Conservation (phyloP, 1,284 basidiomycete genomes). For the Ustilago tritici region DNA sequence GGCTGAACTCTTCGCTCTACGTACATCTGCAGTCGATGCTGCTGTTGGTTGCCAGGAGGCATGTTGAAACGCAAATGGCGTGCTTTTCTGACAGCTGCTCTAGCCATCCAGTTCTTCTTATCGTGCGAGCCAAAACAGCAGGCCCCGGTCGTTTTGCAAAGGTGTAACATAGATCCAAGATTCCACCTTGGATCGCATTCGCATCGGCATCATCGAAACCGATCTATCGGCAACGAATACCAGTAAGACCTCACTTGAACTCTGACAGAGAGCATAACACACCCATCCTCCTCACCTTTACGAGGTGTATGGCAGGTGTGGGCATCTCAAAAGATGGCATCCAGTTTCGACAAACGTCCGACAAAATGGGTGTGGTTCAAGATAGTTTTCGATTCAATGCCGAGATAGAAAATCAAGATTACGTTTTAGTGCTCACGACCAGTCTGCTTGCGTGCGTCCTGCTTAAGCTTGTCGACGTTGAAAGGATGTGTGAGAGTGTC, state of each 20-base stretch:
- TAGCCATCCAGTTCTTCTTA: conserved; percentile 8
- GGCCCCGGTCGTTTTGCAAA: neutral
- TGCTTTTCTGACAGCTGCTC: conserved; percentile 14
- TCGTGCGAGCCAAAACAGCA: conserved; percentile 8
- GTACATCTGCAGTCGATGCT: neutral
- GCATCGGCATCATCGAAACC: conserved; percentile 3
- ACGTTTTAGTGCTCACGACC: conserved; percentile 27
- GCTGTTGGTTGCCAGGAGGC: conserved; percentile 9
- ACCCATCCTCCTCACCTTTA: too few species aligned
- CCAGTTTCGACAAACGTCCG: neutral
- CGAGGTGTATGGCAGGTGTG: too few species aligned
- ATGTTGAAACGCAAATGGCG: conserved; percentile 19
- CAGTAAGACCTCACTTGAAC: neutral
- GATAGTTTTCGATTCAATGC: conserved; percentile 1
- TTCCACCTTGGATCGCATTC: neutral
- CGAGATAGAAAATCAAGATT: conserved; percentile 5
- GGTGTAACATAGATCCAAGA: neutral
- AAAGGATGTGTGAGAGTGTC: conserved; percentile 61
- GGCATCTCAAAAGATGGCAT: neutral
- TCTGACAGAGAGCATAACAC: too few species aligned
- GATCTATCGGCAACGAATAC: neutral
- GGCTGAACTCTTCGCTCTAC: neutral
- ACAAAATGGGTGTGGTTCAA: neutral
- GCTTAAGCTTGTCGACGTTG: conserved; percentile 66
- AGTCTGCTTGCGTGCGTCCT: conserved; percentile 61